A percentile compares a stretch with the other conserved stretches of the same genome.
These are phyloP conservation scores for Pouteria glomerata DNA, from an alignment of 148 eudicot species.

Conservation along the genomic window DNA sequence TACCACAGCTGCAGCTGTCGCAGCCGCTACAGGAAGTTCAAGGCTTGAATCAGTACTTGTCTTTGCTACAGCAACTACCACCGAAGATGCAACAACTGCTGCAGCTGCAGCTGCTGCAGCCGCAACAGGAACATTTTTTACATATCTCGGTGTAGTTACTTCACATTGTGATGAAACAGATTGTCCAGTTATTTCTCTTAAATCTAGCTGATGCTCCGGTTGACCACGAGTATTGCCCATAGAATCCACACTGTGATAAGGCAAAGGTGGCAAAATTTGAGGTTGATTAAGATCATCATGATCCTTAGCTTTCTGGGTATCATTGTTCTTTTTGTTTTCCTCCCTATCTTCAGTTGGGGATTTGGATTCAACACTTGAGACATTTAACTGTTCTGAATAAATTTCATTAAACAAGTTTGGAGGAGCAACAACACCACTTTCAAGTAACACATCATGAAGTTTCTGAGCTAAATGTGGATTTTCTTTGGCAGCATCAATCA, in stretches of 20 bases:
- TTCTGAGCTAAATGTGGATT: constrained; percentile 93
- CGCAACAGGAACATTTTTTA: constrained; percentile 72
- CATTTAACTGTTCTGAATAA: constrained; percentile 44
- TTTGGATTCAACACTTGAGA: constrained; percentile 24
- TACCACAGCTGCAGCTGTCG: constrained; percentile 87
- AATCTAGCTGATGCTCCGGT: constrained; percentile 25
- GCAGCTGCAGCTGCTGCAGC: constrained; percentile 92
- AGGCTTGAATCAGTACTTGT: constrained; percentile 37
- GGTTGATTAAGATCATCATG: constrained; percentile 25
- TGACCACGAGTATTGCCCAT: constrained; percentile 22
- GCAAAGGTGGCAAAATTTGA: constrained; percentile 71
- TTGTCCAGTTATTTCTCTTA: constrained; percentile 32
- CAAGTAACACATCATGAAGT: constrained; percentile 88
- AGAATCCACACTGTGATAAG: constrained; percentile 35
- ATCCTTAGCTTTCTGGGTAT: constrained; percentile 21
- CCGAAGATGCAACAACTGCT: constrained; percentile 83
- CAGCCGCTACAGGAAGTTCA: constrained; percentile 77
- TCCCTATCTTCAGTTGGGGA: constrained; percentile 31
- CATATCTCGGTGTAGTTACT: constrained; percentile 25
- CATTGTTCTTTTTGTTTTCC: constrained; percentile 28
- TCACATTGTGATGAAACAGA: constrained; percentile 30
- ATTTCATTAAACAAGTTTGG: constrained; percentile 69
- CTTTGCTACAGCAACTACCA: constrained; percentile 77
- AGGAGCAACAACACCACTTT: constrained; percentile 97
- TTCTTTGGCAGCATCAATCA: constrained; percentile 99